Conservation (phyloP, 805 yeast genomes). For the Lipomyces sp. region DNA sequence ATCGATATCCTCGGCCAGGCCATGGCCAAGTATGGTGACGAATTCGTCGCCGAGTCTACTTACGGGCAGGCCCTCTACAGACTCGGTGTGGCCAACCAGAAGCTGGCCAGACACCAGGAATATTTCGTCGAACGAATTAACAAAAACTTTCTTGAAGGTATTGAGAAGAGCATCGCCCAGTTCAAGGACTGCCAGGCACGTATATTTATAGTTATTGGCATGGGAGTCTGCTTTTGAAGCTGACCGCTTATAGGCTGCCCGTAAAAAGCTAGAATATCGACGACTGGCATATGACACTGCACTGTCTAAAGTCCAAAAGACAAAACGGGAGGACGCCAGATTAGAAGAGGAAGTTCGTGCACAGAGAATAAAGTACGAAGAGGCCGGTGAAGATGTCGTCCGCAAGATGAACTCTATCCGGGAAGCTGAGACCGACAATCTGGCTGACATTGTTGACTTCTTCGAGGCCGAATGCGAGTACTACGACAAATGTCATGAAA, state of each 20-base stretch:
- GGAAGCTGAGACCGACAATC: conserved; percentile 36
- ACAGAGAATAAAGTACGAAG: conserved; percentile 40
- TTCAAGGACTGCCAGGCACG: conserved; percentile 37
- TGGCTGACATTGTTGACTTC: conserved; percentile 33
- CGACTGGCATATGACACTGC: conserved; percentile 41
- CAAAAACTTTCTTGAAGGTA: conserved; percentile 34
- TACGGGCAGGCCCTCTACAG: conserved; percentile 37
- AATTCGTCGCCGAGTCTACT: conserved; percentile 35
- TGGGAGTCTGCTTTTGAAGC: not conserved
- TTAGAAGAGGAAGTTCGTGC: conserved; percentile 41
- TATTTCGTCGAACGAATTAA: conserved; percentile 36
- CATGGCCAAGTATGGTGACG: conserved; percentile 36
- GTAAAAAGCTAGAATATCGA: conserved; percentile 39
- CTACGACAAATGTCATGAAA: conserved; percentile 33
- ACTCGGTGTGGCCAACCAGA: conserved; percentile 37
- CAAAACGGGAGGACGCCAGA: conserved; percentile 39
- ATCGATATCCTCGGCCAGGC: conserved; percentile 39
- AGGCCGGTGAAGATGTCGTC: conserved; percentile 39
- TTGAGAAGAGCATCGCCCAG: conserved; percentile 37
- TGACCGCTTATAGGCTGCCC: conserved; percentile 13
- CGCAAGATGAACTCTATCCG: conserved; percentile 38
- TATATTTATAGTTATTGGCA: not conserved
- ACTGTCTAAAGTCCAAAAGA: conserved; percentile 35
- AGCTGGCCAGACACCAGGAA: conserved; percentile 37
- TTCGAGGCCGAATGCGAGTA: conserved; percentile 38